Evolutionary conservation across 352 stramenopile species (phyloP), one percentile per base, ranked within the genome.

Genomic region (Globisporangium echinulatum): DNA sequence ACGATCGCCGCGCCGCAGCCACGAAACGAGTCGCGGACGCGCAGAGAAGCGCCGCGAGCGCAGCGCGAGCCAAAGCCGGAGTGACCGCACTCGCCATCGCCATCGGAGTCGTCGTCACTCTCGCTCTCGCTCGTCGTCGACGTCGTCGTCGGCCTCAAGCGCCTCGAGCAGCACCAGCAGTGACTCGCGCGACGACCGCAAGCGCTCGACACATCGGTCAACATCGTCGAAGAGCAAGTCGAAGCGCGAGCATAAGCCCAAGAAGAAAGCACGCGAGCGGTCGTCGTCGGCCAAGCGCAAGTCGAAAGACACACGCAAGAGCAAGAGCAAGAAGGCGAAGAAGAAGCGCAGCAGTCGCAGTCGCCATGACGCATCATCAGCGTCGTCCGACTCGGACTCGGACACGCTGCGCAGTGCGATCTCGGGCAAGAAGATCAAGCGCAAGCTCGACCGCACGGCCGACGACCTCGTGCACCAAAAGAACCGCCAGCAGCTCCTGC

Each of bases 401-500:
- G 82, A 90, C 52, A 88, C 82, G 10, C 52, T 87, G 49, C 84
- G 84, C 48, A 94, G 84, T 43, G 82, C 76, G 19, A 94, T 92
- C 58, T 92, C 82, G 1, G 85, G 85, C 49, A 94, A 94, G 61
- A 94, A 94, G 63, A 91, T 94, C 66, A 91, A 92, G 59, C 79
- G 85, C 57, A 88, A 91, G 58, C 62, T 94, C 54, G 71, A 69
- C 48, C 70, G 73, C 39, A 78, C 80, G 36, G 75, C 73, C 0
- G 66, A 69, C 11, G 85, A 94, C 64, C 33, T 82, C 58, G 71
- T 88, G 59, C 68, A 75, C 57, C 68, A 91, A 64, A 84, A 82
- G 60, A 91, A 86, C 61, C 77, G 85, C 4, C 78, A 89, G 57
- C 73, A 94, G 60, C 63, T 94, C 25, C 71, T 94, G 47, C 80